Conservation (phyloP, 305 asterid species). For the Fraxinus nigra region DNA sequence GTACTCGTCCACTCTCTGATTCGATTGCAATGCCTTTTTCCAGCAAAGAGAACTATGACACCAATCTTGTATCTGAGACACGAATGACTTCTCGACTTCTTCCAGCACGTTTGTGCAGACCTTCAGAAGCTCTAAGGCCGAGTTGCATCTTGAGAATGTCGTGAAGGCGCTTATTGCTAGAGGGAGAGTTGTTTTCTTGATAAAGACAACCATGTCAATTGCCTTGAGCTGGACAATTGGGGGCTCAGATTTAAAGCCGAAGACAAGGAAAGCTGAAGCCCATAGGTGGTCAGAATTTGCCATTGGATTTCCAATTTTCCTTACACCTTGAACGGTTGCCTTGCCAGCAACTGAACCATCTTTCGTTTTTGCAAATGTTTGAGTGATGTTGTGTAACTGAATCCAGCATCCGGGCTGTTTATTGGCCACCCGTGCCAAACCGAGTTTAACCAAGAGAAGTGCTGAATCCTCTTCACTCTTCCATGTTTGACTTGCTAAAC, state of each 20-base stretch:
- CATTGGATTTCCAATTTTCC: constrained; percentile 46
- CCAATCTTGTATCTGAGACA: constrained; percentile 78
- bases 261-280: constrained; percentile 80
- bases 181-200: constrained; percentile 70
- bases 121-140: constrained; percentile 79
- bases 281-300: constrained; percentile 62
- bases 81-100: constrained; percentile 84
- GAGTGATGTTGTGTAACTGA: constrained; percentile 75
- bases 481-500: constrained; percentile 54
- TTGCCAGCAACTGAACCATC: constrained; percentile 49
- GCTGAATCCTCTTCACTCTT: constrained; percentile 76
- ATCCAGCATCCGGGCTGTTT: constrained; percentile 67
- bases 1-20: constrained; percentile 66
- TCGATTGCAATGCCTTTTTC: constrained; percentile 63
- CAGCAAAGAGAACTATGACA: constrained; percentile 82
- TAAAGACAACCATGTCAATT: constrained; percentile 67
- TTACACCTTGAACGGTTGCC: constrained; percentile 60
- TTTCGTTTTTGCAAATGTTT: constrained; percentile 47
- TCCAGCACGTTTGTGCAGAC: constrained; percentile 84
- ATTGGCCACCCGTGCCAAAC: constrained; percentile 63
- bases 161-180: constrained; percentile 63
- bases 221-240: constrained; percentile 81
- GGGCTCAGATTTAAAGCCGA: constrained; percentile 83
- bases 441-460: constrained; percentile 58
- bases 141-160: constrained; percentile 72